Evolutionary conservation across 306 rosid species (phyloP), one percentile per base, ranked within the genome.

Genomic region (Malus asiatica): DNA sequence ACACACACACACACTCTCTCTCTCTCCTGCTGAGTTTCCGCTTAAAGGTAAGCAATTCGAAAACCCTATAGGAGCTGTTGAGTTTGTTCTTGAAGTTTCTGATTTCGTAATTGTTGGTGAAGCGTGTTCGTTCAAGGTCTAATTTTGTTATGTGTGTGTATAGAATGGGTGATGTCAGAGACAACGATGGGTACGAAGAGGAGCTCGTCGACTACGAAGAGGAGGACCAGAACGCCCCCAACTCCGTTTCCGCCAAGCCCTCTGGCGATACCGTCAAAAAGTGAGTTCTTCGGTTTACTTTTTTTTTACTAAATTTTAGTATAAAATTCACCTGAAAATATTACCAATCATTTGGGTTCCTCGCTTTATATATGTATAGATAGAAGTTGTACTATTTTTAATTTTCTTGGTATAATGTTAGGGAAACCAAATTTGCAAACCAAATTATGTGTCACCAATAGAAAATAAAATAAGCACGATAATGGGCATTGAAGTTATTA

Each of bases 121-220:
- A 52, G 40, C 70, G 77, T 81, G 79, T 84, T 73, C 22, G 68
- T 61, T 77, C 42, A 66, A 38, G 13, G n/a, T 46, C 52, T 14
- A 11, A 64, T 44, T 55, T 16, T 53, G 12, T 38, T 20, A 6
- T 66, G 44, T 70, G 4, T 29, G 46, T 70, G 4, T 27, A 44
- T 42, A 81, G 81, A 52, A 90, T 90, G 96, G 96, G 93, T 74
- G 96, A 88, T 78, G 77, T 87, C 77, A 88, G 84, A 83, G 96
- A 90, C 68, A 77, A 86, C 27, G 93, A 90, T 53, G 88, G 81
- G 8, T 90, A 88, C 84, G 96, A 88, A 76, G 93, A 88, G 55
- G 93, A 90, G 85, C 91, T 88, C 30, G 82, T 90, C 68, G 93
- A 90, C 77, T 90, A 87, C 68, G 93, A 88, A 70, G 93, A 87